phyloP scores from a whole-genome alignment of 345 rosid species.

The Populus tremula region DNA sequence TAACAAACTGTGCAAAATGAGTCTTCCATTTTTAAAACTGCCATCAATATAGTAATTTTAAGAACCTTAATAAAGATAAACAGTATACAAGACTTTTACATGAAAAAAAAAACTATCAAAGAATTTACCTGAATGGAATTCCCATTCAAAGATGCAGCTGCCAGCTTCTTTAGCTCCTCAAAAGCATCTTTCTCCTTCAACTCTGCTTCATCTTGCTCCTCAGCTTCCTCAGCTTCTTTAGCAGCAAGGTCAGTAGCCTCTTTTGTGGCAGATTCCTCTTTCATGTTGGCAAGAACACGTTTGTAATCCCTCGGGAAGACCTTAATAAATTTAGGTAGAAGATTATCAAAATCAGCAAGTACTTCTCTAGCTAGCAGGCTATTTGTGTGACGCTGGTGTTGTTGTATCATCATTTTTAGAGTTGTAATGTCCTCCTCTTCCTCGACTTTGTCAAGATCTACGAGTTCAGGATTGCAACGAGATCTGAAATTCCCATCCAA shows the following conservation, averaged over 20 bases:
- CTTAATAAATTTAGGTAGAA: conserved; percentile 77
- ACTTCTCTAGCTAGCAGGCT: conserved; percentile 86
- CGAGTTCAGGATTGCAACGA: conserved; percentile 83
- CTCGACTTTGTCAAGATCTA: conserved; percentile 93
- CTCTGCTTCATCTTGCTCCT: conserved; percentile 55
- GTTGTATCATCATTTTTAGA: conserved; percentile 94
- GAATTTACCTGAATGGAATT: conserved; percentile 42
- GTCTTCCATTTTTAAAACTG: neutral
- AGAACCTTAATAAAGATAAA: neutral
- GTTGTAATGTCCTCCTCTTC: conserved; percentile 86
- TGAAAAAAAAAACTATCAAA: neutral
- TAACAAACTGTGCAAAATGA: neutral
- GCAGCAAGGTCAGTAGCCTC: conserved; percentile 33
- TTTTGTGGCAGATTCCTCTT: conserved; percentile 47
- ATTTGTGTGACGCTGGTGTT: conserved; percentile 86
- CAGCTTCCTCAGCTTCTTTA: conserved; percentile 58
- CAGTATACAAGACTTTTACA: neutral
- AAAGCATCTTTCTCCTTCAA: conserved; percentile 68
- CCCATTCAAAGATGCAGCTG: conserved; percentile 50
- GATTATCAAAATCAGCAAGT: conserved; percentile 69
- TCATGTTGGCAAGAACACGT: conserved; percentile 77
- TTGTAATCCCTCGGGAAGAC: conserved; percentile 98
- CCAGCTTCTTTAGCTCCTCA: conserved; percentile 87
- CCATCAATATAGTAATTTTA: neutral
- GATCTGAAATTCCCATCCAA: conserved; percentile 72